Conservation (phyloP, 106 monocot genomes). For the Triglochin maritima region DNA sequence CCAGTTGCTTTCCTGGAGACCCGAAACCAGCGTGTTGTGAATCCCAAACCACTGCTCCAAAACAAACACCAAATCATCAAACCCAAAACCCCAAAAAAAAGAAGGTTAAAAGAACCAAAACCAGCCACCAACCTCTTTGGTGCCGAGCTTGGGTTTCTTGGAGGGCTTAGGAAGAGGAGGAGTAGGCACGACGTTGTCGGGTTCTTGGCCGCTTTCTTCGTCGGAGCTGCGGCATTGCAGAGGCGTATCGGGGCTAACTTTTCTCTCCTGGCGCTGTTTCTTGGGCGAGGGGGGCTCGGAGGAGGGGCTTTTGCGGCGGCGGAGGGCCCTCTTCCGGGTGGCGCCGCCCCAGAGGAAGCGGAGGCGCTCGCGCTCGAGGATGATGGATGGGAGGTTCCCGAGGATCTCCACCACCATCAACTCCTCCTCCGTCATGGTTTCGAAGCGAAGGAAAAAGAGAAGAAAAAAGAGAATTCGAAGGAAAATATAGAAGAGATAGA, state of each 20-base stretch:
- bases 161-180: background rate
- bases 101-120: background rate
- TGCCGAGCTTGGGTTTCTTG: background rate
- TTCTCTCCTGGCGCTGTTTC: too few species aligned
- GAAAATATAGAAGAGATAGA: too few species aligned
- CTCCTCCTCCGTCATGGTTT: background rate
- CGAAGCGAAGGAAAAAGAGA: background rate
- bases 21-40: background rate
- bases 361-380: background rate
- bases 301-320: too few species aligned
- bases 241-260: background rate
- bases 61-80: background rate
- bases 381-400: background rate
- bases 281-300: too few species aligned
- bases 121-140: too few species aligned
- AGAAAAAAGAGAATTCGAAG: background rate
- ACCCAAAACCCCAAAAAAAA: background rate
- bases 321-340: too few species aligned
- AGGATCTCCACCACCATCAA: background rate
- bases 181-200: background rate
- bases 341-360: background rate
- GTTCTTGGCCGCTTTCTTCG: background rate
- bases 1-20: background rate
- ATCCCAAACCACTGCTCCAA: conserved; percentile 1
- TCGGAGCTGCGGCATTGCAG: background rate